Evolutionary conservation across 805 yeast genomes (phyloP), one percentile per base, ranked within the genome.

Genomic region (Candida sakaeoensis): DNA sequence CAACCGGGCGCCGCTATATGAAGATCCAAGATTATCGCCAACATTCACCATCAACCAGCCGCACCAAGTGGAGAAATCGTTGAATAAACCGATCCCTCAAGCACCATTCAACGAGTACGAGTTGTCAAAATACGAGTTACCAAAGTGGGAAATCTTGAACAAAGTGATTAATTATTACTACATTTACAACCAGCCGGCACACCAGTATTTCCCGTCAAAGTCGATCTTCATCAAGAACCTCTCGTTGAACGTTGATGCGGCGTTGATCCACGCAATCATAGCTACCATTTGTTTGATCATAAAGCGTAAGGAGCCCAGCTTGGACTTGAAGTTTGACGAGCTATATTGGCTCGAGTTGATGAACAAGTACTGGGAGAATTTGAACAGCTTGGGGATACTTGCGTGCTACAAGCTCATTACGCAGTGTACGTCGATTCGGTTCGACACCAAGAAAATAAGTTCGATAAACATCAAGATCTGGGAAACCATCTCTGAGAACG

Each of bases 341-440:
- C 21, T 36, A 3, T 40, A 39, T 28, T 60, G 65, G 64, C 37
- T 58, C 12, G 40, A 36, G 13, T 46, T 46, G 2, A 48, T 47
- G 22, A 44, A 44, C 38, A 48, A 49, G 30, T 48, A 39, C 40
- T 52, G 55, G 58, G 62, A 60, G 42, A 46, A 49, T 24, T 50
- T 60, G 22, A 54, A 54, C 34, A 55, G 55, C 16, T 46, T 58
- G 25, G 63, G 61, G 8, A 51, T 58, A 49, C 35, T 60, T 6
- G 34, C 56, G 12, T 47, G 55, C 22, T 53, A 46, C 25, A 38
- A 46, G n/a, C 47, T 60, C 37, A 31, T 50, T 12, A 37, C 50
- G 7, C 53, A 50, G 12, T 44, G 50, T 2, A 37, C 46, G 4
- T 17, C 38, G 6, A 39, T 52, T 8, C 25, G 39, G 26, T 36